A percentile compares a stretch with the other conserved stretches of the same genome.
phyloP scores from a whole-genome alignment of 169 alveolate genomes.

The Plasmodium ovale region DNA sequence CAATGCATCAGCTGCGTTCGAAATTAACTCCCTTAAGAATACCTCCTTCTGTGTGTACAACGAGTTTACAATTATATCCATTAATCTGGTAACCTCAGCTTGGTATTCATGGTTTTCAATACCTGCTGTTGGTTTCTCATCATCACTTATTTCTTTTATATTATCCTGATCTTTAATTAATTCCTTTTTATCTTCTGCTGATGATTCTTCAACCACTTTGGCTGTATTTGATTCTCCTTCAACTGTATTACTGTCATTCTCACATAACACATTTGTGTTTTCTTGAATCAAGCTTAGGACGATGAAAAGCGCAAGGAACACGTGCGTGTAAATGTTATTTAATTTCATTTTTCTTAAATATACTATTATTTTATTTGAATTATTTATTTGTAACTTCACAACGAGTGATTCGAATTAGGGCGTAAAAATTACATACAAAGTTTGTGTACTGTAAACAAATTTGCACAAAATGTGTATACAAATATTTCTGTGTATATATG shows the following conservation, averaged over 20 bases:
- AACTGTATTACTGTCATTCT: background rate
- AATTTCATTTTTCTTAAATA: constrained; percentile 29
- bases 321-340: constrained; percentile 1
- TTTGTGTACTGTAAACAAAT: background rate
- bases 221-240: background rate
- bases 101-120: constrained; percentile 90
- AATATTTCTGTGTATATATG: no score
- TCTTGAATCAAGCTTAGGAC: constrained; percentile 7
- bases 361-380: no score
- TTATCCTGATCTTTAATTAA: constrained; percentile 28
- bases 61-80: constrained; percentile 99
- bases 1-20: constrained; percentile 99
- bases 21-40: constrained; percentile 97
- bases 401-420: background rate
- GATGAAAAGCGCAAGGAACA: constrained; percentile 6
- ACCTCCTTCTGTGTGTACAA: constrained; percentile 99
- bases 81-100: constrained; percentile 98
- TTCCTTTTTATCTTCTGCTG: background rate
- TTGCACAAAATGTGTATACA: background rate
- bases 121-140: constrained; percentile 70
- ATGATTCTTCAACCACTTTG: background rate
- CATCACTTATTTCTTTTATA: constrained; percentile 39
- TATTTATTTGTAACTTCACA: background rate
- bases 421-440: background rate
- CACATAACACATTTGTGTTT: constrained; percentile 20